A percentile compares a stretch with the other conserved stretches of the same genome.
phyloP scores from a whole-genome alignment of 495 filamentous ascomycete genomes.

The Penicilliopsis zonata region DNA sequence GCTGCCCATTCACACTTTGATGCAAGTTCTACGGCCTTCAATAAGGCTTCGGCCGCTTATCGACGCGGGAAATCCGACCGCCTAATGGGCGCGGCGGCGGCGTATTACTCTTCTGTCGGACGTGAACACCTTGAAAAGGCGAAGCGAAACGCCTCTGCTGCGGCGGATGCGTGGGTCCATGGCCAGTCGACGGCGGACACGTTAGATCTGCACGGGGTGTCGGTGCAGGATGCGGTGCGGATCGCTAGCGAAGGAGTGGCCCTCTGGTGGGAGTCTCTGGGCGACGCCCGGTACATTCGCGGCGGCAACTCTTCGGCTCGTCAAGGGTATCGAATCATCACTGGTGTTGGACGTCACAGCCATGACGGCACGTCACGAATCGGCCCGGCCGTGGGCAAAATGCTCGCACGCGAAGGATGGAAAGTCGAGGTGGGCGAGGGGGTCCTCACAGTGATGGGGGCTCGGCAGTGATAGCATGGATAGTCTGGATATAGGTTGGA shows the following conservation, averaged over 20 bases:
- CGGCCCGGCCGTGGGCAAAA: slow-evolving; percentile 68
- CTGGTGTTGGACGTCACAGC: slow-evolving; percentile 68
- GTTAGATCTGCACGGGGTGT: slow-evolving; percentile 78
- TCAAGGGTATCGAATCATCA: slow-evolving; percentile 59
- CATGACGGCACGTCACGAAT: slow-evolving; percentile 62
- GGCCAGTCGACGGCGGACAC: slow-evolving; percentile 39
- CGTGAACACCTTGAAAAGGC: slow-evolving; percentile 38
- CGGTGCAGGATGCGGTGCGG: slow-evolving; percentile 62
- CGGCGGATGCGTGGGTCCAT: slow-evolving; percentile 51
- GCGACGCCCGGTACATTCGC: slow-evolving; percentile 41
- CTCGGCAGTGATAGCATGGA: slow-evolving; percentile 9
- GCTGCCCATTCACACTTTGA: slow-evolving; percentile 25
- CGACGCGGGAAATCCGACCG: slow-evolving; percentile 52
- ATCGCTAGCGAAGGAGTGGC: slow-evolving; percentile 57
- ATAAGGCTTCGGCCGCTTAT: slow-evolving; percentile 48
- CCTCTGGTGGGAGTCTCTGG: slow-evolving; percentile 69
- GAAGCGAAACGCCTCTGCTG: slow-evolving; percentile 28
- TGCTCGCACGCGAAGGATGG: slow-evolving; percentile 73
- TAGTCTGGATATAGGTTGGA: no score
- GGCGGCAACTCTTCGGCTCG: slow-evolving; percentile 28
- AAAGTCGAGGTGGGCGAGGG: slow-evolving; percentile 59
- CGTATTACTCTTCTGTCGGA: slow-evolving; percentile 49
- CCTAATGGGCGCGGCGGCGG: slow-evolving; percentile 54
- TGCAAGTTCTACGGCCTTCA: slow-evolving; percentile 36
- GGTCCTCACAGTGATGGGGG: slow-evolving; percentile 50